Percentiles rank a stretch among this genome's conserved stretches.
phyloP scores from a whole-genome alignment of 1,284 basidiomycete species.

The Moesziomyces sp. region DNA sequence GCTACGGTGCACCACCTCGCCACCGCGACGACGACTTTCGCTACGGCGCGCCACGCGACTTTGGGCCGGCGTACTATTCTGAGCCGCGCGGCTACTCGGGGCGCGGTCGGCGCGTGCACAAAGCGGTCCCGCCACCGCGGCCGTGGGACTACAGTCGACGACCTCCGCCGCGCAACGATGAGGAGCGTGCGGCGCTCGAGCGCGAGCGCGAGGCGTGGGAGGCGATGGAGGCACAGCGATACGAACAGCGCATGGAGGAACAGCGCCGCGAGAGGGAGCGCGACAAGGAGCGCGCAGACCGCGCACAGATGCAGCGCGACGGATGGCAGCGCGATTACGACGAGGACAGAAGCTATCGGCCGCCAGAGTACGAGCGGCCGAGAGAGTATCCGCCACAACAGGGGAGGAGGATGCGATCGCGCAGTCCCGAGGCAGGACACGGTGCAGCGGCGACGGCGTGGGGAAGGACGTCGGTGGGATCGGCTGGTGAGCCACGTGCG shows the following conservation, averaged over 20 bases:
- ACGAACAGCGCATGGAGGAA: slow-evolving; percentile 34
- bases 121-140: slow-evolving; percentile 29
- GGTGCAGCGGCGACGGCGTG: slow-evolving; percentile 10
- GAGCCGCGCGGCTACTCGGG: slow-evolving; percentile 14
- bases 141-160: slow-evolving; percentile 44
- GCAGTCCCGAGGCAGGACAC: slow-evolving; percentile 25
- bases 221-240: slow-evolving; percentile 34
- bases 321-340: slow-evolving; percentile 11
- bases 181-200: slow-evolving; percentile 31
- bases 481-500: slow-evolving; percentile 23
- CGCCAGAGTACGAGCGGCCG: slow-evolving; percentile 10
- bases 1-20: slow-evolving; percentile 6
- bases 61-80: slow-evolving; percentile 23
- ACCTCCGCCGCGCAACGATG: slow-evolving; percentile 30
- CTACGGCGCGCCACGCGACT: slow-evolving; percentile 20
- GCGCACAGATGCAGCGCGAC: slow-evolving; percentile 1
- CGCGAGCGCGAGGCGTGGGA: slow-evolving; percentile 39
- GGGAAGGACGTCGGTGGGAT: slow-evolving; percentile 14
- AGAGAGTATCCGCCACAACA: slow-evolving; percentile 4
- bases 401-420: slow-evolving; percentile 13
- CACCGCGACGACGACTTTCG: slow-evolving; percentile 20
- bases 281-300: slow-evolving; percentile 10
- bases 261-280: slow-evolving; percentile 23
- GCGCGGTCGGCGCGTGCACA: slow-evolving; percentile 18
- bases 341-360: slow-evolving; percentile 9